A percentile compares a stretch with the other conserved stretches of the same genome.
These are phyloP conservation scores for Ascochyta viciae-villosae DNA, from an alignment of 2,329 filamentous ascomycete genomes.

Conservation along the genomic window DNA sequence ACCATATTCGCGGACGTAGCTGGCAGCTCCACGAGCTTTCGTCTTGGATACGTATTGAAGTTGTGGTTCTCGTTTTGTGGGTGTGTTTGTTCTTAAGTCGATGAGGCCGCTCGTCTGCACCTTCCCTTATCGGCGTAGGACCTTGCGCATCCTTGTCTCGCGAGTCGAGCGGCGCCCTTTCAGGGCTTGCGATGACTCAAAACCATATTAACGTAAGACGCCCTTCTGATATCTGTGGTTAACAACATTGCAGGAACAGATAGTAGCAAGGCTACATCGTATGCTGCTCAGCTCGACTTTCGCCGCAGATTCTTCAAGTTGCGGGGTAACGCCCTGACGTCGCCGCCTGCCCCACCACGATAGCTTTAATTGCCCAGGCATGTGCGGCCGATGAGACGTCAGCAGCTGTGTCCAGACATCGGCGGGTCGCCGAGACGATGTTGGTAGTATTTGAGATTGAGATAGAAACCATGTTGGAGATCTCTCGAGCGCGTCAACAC, in stretches of 20 bases:
- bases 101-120: constrained; percentile 7
- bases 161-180: constrained; percentile 11
- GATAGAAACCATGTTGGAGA: background rate
- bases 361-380: background rate
- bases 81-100: constrained; percentile 2
- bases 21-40: background rate
- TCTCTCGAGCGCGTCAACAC: background rate
- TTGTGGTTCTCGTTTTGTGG: background rate
- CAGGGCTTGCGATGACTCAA: constrained; percentile 4
- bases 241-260: too few species aligned
- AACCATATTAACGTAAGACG: background rate
- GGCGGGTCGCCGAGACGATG: too few species aligned
- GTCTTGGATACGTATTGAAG: too few species aligned
- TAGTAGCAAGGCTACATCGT: background rate
- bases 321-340: constrained; percentile 2
- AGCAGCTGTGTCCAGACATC: background rate
- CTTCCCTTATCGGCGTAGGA: constrained; percentile 3
- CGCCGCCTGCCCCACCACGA: background rate
- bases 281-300: background rate
- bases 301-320: background rate
- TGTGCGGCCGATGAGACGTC: background rate
- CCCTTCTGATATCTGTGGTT: background rate
- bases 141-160: background rate
- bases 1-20: constrained; percentile 32
- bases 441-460: background rate